These are phyloP conservation scores for Amniculicola lignicola DNA, from an alignment of 495 filamentous ascomycete genomes.

Conservation along the genomic window DNA sequence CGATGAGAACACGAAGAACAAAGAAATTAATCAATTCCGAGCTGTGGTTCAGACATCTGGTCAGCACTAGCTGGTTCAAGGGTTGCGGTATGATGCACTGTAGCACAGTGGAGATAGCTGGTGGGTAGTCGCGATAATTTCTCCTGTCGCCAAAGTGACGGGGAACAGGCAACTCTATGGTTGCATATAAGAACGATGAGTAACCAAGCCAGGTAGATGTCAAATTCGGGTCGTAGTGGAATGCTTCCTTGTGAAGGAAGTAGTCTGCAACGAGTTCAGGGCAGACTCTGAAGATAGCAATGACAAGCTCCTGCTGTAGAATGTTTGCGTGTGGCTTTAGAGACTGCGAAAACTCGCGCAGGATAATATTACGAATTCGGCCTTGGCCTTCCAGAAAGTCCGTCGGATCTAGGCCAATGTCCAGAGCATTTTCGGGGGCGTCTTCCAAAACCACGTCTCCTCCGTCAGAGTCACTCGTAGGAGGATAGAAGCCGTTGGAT, in stretches of 20 bases:
- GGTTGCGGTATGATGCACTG: constrained; percentile 86
- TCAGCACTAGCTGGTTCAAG: constrained; percentile 69
- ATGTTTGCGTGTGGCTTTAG: constrained; percentile 79
- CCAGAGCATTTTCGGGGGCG: constrained; percentile 44
- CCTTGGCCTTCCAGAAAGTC: constrained; percentile 44
- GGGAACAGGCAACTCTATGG: constrained; percentile 70
- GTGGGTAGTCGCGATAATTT: constrained; percentile 56
- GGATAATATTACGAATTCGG: constrained; percentile 68
- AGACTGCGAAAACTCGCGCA: constrained; percentile 72
- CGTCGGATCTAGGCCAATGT: constrained; percentile 65
- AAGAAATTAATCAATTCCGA: constrained; percentile 76
- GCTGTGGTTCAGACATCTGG: constrained; percentile 72
- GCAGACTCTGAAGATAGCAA: constrained; percentile 71
- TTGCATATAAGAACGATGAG: constrained; percentile 77
- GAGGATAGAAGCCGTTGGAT: constrained; percentile 69
- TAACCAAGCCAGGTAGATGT: constrained; percentile 93
- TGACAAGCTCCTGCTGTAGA: constrained; percentile 75
- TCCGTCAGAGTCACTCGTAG: constrained; percentile 50
- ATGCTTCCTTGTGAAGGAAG: constrained; percentile 73
- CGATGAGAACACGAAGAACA: constrained; percentile 69
- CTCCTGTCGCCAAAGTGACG: constrained; percentile 56
- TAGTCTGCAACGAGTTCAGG: constrained; percentile 85
- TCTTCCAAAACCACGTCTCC: constrained; percentile 44
- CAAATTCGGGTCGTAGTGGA: constrained; percentile 85
- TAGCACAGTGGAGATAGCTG: constrained; percentile 69